Percentiles rank a stretch among this genome's conserved stretches.
These are phyloP conservation scores for Striga asiatica DNA, from an alignment of 257 asterid species.

Conservation along the genomic window DNA sequence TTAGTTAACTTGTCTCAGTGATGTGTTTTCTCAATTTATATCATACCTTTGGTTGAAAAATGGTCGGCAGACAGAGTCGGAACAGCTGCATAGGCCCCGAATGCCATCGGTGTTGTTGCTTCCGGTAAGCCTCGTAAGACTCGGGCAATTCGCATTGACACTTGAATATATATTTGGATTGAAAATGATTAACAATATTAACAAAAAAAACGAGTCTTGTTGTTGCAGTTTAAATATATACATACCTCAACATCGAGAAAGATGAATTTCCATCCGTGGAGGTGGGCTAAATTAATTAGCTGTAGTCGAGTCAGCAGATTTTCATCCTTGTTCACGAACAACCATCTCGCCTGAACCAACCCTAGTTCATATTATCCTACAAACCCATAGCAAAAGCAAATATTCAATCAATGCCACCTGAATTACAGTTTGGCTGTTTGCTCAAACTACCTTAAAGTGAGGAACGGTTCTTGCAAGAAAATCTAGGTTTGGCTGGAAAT, in stretches of 20 bases:
- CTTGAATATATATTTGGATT: too few species aligned
- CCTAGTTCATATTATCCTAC: slow-evolving; percentile 87
- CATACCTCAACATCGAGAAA: too few species aligned
- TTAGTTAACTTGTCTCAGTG: too few species aligned
- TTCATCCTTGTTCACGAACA: slow-evolving; percentile 86
- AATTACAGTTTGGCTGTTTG: background rate
- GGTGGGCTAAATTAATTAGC: slow-evolving; percentile 66
- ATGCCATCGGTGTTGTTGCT: slow-evolving; percentile 78
- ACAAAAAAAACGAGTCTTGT: background rate
- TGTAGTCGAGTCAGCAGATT: slow-evolving; percentile 77
- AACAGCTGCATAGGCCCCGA: slow-evolving; percentile 81
- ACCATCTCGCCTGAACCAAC: slow-evolving; percentile 94
- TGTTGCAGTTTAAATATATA: background rate
- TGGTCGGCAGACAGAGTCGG: slow-evolving; percentile 56
- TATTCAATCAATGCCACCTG: background rate
- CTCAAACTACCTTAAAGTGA: slow-evolving; percentile 71
- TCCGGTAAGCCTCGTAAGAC: slow-evolving; percentile 62
- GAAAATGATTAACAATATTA: too few species aligned
- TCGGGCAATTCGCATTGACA: slow-evolving; percentile 67
- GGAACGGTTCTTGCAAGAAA: slow-evolving; percentile 35
- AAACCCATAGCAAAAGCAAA: slow-evolving; percentile 14
- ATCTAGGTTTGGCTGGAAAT: slow-evolving; percentile 44
- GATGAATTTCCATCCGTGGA: too few species aligned
- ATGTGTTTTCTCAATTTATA: too few species aligned
- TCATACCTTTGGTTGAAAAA: too few species aligned